Percentiles rank a stretch among this genome's conserved stretches.
Evolutionary conservation across 352 stramenopile genomes (phyloP).

Genomic region (Globisporangium viniferum): DNA sequence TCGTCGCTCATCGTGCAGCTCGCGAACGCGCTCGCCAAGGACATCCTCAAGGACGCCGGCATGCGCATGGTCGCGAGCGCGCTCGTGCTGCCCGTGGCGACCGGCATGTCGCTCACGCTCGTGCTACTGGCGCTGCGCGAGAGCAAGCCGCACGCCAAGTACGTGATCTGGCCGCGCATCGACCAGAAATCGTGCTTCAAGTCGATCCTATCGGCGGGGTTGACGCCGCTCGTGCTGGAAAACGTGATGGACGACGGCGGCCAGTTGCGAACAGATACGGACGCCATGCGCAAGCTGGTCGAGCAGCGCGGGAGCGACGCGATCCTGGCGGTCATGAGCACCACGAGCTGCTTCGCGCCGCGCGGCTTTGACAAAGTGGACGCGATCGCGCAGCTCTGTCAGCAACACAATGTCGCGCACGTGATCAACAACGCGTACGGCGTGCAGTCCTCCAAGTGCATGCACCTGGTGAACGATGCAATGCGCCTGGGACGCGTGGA

Average conservation of each 20-base stretch:
- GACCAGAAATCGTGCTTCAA: slow-evolving; percentile 99
- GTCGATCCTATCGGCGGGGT: slow-evolving; percentile 90
- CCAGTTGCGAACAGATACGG: slow-evolving; percentile 91
- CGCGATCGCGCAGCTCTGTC: slow-evolving; percentile 89
- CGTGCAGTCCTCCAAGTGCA: slow-evolving; percentile 93
- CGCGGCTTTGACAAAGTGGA: slow-evolving; percentile 94
- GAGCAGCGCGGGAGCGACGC: slow-evolving; percentile 45
- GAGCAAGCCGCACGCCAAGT: slow-evolving; percentile 44
- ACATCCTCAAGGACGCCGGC: slow-evolving; percentile 89
- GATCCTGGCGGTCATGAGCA: slow-evolving; percentile 95
- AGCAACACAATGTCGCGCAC: slow-evolving; percentile 81
- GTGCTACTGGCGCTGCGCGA: slow-evolving; percentile 85
- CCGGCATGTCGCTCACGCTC: slow-evolving; percentile 95
- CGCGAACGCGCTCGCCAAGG: slow-evolving; percentile 85
- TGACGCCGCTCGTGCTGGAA: slow-evolving; percentile 90
- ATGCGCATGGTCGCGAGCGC: slow-evolving; percentile 57
- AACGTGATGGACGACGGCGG: slow-evolving; percentile 46
- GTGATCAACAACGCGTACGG: slow-evolving; percentile 99
- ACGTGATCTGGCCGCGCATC: slow-evolving; percentile 94
- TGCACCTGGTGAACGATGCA: slow-evolving; percentile 90
- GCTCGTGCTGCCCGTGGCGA: slow-evolving; percentile 96
- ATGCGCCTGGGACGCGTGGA: slow-evolving; percentile 93
- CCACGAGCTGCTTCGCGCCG: slow-evolving; percentile 98
- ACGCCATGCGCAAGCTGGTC: slow-evolving; percentile 65
- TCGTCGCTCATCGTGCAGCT: slow-evolving; percentile 95